These are phyloP conservation scores for Medicago lupulina DNA, from an alignment of 306 rosid species.

Conservation along the genomic window DNA sequence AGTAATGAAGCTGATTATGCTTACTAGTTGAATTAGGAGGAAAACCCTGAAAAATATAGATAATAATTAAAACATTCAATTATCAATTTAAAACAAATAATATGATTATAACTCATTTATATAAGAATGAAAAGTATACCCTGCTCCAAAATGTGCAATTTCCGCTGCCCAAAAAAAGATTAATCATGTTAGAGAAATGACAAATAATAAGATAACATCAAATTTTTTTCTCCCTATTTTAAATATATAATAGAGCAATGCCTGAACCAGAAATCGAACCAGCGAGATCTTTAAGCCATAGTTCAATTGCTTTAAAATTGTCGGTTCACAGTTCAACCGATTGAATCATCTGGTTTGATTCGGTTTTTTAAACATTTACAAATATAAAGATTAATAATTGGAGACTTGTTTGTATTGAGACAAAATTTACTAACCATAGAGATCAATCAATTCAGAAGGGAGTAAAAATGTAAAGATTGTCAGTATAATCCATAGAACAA, in stretches of 20 bases:
- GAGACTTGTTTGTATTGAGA: too few relatives aligned
- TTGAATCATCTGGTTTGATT: not conserved
- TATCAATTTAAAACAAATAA: conserved; percentile 19
- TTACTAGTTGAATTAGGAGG: conserved; percentile 89
- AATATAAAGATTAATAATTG: not conserved
- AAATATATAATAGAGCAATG: not conserved
- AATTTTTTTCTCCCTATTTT: not conserved
- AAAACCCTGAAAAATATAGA: conserved; percentile 76
- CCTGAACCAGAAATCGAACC: not conserved
- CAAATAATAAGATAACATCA: not conserved
- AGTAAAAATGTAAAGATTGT: conserved; percentile 80
- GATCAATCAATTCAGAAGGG: conserved; percentile 70
- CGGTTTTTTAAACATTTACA: not conserved
- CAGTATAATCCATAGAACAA: conserved; percentile 58
- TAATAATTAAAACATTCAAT: conserved; percentile 26
- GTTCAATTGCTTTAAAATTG: not conserved
- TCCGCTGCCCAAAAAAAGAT: conserved; percentile 57
- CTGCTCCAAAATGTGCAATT: conserved; percentile 94
- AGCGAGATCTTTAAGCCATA: not conserved
- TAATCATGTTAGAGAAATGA: conserved; percentile 29
- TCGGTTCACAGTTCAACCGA: not conserved
- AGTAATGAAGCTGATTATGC: conserved; percentile 85
- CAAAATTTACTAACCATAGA: conserved; percentile 74
- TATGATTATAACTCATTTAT: conserved; percentile 22
- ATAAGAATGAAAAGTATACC: conserved; percentile 57